Percentiles rank a stretch among this genome's conserved stretches.
These are phyloP conservation scores for Thalia dealbata DNA, from an alignment of 176 grass and related monocot species.

Conservation along the genomic window DNA sequence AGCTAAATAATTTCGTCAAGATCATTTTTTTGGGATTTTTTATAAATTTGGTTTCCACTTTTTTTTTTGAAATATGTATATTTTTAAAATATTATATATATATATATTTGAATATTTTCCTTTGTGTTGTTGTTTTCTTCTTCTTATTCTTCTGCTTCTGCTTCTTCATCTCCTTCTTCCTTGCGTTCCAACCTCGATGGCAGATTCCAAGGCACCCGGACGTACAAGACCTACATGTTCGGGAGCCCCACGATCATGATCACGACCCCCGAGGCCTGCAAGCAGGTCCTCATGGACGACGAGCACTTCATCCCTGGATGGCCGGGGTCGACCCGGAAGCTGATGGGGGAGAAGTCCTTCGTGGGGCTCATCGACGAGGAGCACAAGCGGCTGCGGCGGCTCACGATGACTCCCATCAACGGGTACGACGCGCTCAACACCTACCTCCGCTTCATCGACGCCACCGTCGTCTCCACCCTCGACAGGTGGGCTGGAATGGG, in stretches of 20 bases:
- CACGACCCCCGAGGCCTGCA: conserved; percentile 43
- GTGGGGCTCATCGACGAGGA: conserved; percentile 58
- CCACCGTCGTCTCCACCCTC: conserved; percentile 33
- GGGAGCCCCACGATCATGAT: conserved; percentile 60
- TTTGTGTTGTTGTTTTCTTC: background rate
- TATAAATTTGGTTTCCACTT: too few relatives aligned
- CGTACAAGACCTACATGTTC: conserved; percentile 86
- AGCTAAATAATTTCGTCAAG: too few relatives aligned
- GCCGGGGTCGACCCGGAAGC: conserved; percentile 54
- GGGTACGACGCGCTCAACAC: conserved; percentile 62
- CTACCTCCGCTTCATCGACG: conserved; percentile 67
- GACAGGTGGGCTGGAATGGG: conserved; percentile 32
- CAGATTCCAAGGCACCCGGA: conserved; percentile 46
- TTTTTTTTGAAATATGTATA: too few relatives aligned
- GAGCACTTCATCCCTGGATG: conserved; percentile 53
- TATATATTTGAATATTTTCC: too few relatives aligned
- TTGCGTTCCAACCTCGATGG: background rate
- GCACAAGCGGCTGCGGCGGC: conserved; percentile 52
- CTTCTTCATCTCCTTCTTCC: too few relatives aligned
- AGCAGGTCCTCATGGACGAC: conserved; percentile 80
- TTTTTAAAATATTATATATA: too few relatives aligned
- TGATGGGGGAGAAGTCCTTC: conserved; percentile 71
- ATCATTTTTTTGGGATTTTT: too few relatives aligned
- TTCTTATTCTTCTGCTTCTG: background rate
- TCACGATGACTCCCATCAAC: conserved; percentile 61